phyloP scores from a whole-genome alignment of 1,139 yeast genomes.

The Martiniozyma asiatica region DNA sequence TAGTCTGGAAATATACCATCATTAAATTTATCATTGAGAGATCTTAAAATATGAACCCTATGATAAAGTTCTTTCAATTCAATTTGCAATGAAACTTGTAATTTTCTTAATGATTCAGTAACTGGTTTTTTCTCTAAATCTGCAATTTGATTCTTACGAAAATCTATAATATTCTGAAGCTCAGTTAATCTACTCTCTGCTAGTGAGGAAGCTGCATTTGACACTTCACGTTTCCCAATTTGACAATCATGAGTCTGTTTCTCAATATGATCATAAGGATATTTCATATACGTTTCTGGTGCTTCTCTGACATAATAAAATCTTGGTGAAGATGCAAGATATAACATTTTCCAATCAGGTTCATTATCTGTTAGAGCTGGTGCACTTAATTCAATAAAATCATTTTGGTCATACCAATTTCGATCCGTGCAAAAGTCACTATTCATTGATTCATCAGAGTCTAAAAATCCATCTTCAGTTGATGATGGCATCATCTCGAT shows the following conservation, averaged over 20 bases:
- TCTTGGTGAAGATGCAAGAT: conserved; percentile 63
- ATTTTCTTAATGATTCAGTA: conserved; percentile 15
- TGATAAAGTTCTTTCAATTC: conserved; percentile 28
- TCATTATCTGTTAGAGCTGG: conserved; percentile 33
- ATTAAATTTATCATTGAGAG: conserved; percentile 23
- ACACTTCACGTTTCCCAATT: conserved; percentile 46
- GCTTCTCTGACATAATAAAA: conserved; percentile 66
- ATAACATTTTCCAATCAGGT: conserved; percentile 49
- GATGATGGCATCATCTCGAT: conserved; percentile 22
- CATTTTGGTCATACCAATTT: conserved; percentile 70
- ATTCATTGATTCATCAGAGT: conserved; percentile 17
- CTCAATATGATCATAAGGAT: conserved; percentile 28
- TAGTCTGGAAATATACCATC: conserved; percentile 20
- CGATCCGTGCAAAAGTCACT: conserved; percentile 9
- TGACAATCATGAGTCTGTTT: conserved; percentile 46
- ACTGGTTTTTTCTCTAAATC: conserved; percentile 8
- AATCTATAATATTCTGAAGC: conserved; percentile 28
- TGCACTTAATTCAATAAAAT: conserved; percentile 63
- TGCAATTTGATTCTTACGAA: conserved; percentile 16
- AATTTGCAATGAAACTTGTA: conserved; percentile 15
- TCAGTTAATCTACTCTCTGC: conserved; percentile 30
- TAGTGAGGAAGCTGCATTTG: conserved; percentile 35
- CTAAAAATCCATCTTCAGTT: conserved; percentile 9
- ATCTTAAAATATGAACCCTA: conserved; percentile 26
- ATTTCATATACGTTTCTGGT: conserved; percentile 36